These are phyloP conservation scores for Neurospora hispaniola DNA, from an alignment of 495 filamentous ascomycete genomes.

Conservation along the genomic window DNA sequence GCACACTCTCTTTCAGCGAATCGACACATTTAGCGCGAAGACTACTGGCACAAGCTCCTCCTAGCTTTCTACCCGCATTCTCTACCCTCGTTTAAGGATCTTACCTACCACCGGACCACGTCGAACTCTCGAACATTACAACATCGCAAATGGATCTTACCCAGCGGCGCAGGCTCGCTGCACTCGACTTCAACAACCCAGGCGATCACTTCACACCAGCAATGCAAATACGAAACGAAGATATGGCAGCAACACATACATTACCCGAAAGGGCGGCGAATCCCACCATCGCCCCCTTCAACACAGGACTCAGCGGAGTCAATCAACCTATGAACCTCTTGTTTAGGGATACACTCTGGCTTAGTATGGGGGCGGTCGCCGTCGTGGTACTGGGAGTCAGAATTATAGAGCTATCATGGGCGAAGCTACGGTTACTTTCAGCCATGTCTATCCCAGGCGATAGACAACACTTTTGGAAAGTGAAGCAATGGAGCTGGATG, in stretches of 20 bases:
- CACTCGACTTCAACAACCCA: slow-evolving; percentile 3
- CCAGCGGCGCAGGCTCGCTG: slow-evolving; percentile 14
- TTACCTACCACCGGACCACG: not conserved
- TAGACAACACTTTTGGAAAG: slow-evolving; percentile 39
- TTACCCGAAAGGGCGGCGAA: slow-evolving; percentile 4
- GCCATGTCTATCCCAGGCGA: slow-evolving; percentile 36
- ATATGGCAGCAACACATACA: slow-evolving; percentile 3
- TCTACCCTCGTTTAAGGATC: not conserved
- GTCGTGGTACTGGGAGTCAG: slow-evolving; percentile 34
- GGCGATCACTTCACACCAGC: slow-evolving; percentile 1
- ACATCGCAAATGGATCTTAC: slow-evolving; percentile 13
- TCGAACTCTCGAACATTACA: not conserved
- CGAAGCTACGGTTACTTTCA: slow-evolving; percentile 35
- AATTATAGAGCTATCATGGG: slow-evolving; percentile 32
- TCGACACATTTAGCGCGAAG: not conserved
- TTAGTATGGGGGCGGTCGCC: slow-evolving; percentile 36
- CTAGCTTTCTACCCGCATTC: not conserved
- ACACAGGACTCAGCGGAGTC: slow-evolving; percentile 40
- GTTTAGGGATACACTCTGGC: slow-evolving; percentile 39
- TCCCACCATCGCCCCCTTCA: slow-evolving; percentile 36
- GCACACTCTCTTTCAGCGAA: not conserved
- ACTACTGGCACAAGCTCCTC: not conserved
- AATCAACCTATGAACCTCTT: slow-evolving; percentile 38
- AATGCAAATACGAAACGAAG: slow-evolving; percentile 8
- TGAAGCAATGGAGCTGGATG: slow-evolving; percentile 38